A percentile compares a stretch with the other conserved stretches of the same genome.
Conservation (phyloP, 345 rosid species). For the Corchorus olitorius region DNA sequence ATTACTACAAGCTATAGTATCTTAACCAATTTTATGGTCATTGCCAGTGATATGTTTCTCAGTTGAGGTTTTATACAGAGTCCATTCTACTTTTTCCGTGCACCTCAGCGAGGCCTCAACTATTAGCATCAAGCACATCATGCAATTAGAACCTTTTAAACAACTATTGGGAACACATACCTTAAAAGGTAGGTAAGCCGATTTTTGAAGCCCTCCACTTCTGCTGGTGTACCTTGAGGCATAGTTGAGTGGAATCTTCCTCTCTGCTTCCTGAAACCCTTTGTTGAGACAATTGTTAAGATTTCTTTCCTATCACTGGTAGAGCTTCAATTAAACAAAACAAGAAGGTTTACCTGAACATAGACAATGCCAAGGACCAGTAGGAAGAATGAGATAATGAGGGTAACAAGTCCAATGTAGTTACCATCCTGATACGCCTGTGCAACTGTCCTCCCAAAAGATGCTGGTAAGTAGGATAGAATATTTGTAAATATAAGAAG, state of each 20-base stretch:
- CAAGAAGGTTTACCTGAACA: constrained; percentile 76
- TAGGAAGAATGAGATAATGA: constrained; percentile 67
- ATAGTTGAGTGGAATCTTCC: constrained; percentile 95
- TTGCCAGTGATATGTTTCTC: neutral
- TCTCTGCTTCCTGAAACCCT: constrained; percentile 95
- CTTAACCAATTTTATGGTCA: neutral
- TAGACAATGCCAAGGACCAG: constrained; percentile 91
- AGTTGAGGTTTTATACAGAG: neutral
- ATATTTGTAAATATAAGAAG: constrained; percentile 94
- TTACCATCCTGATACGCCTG: constrained; percentile 89
- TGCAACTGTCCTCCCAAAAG: constrained; percentile 85
- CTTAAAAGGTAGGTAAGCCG: constrained; percentile 97
- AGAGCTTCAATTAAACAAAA: constrained; percentile 11
- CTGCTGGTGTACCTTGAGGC: constrained; percentile 89
- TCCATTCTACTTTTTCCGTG: constrained; percentile 11
- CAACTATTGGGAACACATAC: constrained; percentile 37
- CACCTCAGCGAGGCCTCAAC: neutral
- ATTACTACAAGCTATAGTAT: neutral
- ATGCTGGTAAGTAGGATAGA: constrained; percentile 95
- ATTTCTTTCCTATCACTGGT: constrained; percentile 22
- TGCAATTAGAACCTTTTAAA: constrained; percentile 7
- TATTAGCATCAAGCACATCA: constrained; percentile 15
- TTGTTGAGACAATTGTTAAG: constrained; percentile 32
- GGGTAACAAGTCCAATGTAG: constrained; percentile 77
- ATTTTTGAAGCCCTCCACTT: constrained; percentile 81